phyloP scores from a whole-genome alignment of 257 asterid genomes.

The Asclepias syriaca region DNA sequence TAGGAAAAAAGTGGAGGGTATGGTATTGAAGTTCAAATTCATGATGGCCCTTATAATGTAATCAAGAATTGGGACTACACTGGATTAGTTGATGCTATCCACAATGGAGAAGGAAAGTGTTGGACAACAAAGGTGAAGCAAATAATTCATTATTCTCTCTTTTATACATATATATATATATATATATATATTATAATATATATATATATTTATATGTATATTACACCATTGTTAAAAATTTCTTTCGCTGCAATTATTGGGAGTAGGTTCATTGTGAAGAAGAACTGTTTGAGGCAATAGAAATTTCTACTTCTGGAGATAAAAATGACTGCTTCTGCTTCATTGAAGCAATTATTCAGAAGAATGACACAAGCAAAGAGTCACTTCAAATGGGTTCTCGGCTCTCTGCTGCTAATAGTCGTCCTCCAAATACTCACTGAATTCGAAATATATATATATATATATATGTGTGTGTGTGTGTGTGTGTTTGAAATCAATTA shows the following conservation, averaged over 20 bases:
- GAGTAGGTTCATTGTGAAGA: conserved; percentile 17
- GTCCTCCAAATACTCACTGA: too few species aligned
- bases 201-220: too few species aligned
- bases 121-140: conserved; percentile 25
- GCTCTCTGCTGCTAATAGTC: too few species aligned
- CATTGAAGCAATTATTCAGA: not conserved
- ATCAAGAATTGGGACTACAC: conserved; percentile 27
- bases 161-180: not conserved
- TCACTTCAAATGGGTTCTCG: too few species aligned
- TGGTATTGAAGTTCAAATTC: conserved; percentile 29
- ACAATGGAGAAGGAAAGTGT: conserved; percentile 24
- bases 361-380: not conserved
- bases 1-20: conserved; percentile 27
- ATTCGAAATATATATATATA: too few species aligned
- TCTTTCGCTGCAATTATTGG: not conserved
- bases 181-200: too few species aligned
- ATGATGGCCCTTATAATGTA: conserved; percentile 28
- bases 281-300: conserved; percentile 21
- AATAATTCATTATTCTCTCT: too few species aligned
- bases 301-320: not conserved
- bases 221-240: not conserved
- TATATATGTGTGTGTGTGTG: too few species aligned
- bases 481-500: too few species aligned
- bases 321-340: not conserved
- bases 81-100: conserved; percentile 26